Evolutionary conservation across 176 grass and related monocot species (phyloP), one percentile per base, ranked within the genome.

Genomic region (Microstegium vimineum): DNA sequence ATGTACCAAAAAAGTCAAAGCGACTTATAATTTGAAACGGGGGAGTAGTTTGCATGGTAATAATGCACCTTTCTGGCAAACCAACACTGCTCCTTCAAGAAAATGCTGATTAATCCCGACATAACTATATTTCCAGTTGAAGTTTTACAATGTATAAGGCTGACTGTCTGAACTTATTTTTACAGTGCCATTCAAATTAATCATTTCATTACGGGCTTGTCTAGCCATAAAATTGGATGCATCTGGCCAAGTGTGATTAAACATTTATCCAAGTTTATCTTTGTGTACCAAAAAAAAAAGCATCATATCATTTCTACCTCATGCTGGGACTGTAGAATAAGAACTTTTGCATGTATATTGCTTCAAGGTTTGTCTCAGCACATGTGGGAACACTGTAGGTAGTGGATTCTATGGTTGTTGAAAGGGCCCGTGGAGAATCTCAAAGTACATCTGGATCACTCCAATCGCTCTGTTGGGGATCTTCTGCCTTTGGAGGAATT

Each of bases 381-480:
- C 33, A 32, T 62, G 35, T 86, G 76, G 37, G 71, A 80, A 86
- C 35, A 71, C 46, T 85, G 45, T 76, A 99, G 96, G 96, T 99
- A 52, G 96, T 99, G 41, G 93, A 99, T 90, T 99, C 96, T 71
- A 99, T 99, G 93, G 96, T 99, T 59, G 96, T 99, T 81, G 96
- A 99, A 78, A 95, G 93, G 92, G 91, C 96, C 82, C 96, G 93
- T 42, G 96, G 96, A 6, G 96, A 99, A 86, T 99, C 96, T 67
- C 96, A 95, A 51, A 99, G 96, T 89, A 93, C 85, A 66, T 99
- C 96, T 79, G 96, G 96, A 92, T 99, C 96, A 45, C 93, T 95
- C 76, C 96, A 95, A 68, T 99, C 93, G 23, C 79, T 99, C 47
- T 99, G 96, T 80, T 99, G 96, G 96, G 96, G 96, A 81, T 99